These are phyloP conservation scores for Meripilus lineatus DNA, from an alignment of 1,284 basidiomycete species.

Conservation along the genomic window DNA sequence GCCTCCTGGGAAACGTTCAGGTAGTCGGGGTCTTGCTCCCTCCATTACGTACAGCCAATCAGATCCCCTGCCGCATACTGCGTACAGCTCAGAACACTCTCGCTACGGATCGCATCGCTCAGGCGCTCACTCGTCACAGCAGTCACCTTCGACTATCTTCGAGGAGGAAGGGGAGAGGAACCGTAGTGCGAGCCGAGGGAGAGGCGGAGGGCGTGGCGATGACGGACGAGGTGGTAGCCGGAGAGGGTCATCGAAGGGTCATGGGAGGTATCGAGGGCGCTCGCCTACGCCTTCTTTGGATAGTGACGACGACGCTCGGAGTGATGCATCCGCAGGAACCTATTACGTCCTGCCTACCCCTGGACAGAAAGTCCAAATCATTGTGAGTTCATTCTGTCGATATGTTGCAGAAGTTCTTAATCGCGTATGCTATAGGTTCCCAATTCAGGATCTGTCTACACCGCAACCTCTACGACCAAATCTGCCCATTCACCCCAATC, in stretches of 20 bases:
- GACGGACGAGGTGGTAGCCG: constrained; percentile 8
- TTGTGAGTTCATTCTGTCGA: constrained; percentile 44
- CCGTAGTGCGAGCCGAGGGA: constrained; percentile 7
- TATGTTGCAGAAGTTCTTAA: no score
- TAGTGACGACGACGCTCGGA: constrained; percentile 31
- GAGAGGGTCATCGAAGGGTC: constrained; percentile 9
- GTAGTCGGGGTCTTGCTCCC: constrained; percentile 16
- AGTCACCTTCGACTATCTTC: constrained; percentile 5
- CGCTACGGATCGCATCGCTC: constrained; percentile 12
- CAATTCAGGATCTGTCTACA: constrained; percentile 22
- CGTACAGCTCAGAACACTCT: constrained; percentile 9
- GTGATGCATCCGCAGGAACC: constrained; percentile 55
- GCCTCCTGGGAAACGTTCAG: constrained; percentile 17
- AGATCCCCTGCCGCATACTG: constrained; percentile 21
- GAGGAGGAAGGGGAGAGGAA: constrained; percentile 3
- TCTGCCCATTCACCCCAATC: constrained; percentile 19
- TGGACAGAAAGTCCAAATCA: constrained; percentile 64
- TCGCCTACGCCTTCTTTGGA: constrained; percentile 14
- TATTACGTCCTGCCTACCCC: constrained; percentile 66
- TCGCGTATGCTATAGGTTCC: constrained; percentile 21
- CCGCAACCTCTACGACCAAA: constrained; percentile 20
- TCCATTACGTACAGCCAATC: constrained; percentile 28
- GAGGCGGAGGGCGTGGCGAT: background rate
- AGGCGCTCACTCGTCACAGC: constrained; percentile 9
- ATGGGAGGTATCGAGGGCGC: constrained; percentile 12